These are phyloP conservation scores for Fraxinus quadrangulata DNA, from an alignment of 257 asterid genomes.

Conservation along the genomic window DNA sequence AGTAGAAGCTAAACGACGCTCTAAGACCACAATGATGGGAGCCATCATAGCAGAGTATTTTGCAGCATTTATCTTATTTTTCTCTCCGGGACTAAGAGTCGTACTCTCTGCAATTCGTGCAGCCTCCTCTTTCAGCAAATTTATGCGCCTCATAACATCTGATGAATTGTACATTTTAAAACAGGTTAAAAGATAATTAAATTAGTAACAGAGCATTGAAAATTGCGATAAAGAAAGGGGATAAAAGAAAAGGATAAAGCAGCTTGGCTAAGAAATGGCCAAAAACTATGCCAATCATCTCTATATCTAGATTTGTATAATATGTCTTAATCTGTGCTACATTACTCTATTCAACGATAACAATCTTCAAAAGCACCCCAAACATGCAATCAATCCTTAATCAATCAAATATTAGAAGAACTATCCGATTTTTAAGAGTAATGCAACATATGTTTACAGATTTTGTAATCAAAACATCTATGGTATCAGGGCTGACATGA, in stretches of 20 bases:
- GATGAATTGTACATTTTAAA: slow-evolving; percentile 29
- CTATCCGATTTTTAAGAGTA: neutral
- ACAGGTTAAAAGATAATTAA: slow-evolving; percentile 23
- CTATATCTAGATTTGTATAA: slow-evolving; percentile 18
- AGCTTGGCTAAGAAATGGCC: slow-evolving; percentile 15
- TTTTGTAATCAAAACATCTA: neutral
- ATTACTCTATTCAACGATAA: slow-evolving; percentile 18
- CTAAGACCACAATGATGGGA: slow-evolving; percentile 86
- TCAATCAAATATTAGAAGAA: slow-evolving; percentile 16
- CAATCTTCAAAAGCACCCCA: slow-evolving; percentile 11
- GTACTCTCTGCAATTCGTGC: slow-evolving; percentile 78
- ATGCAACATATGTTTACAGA: neutral
- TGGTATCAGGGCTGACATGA: neutral
- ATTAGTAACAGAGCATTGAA: slow-evolving; percentile 9
- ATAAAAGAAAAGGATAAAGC: slow-evolving; percentile 19
- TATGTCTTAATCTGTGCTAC: slow-evolving; percentile 3
- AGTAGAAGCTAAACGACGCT: slow-evolving; percentile 94
- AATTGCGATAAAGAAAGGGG: slow-evolving; percentile 19
- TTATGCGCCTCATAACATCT: slow-evolving; percentile 97
- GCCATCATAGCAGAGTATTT: slow-evolving; percentile 99
- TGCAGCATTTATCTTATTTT: slow-evolving; percentile 91
- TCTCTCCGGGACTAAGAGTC: slow-evolving; percentile 80
- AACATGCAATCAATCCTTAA: slow-evolving; percentile 15
- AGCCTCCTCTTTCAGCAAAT: slow-evolving; percentile 95
- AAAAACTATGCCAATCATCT: slow-evolving; percentile 17